Evolutionary conservation across 352 stramenopile genomes (phyloP), one percentile per base, ranked within the genome.

Genomic region (Phytophthora foliorum): DNA sequence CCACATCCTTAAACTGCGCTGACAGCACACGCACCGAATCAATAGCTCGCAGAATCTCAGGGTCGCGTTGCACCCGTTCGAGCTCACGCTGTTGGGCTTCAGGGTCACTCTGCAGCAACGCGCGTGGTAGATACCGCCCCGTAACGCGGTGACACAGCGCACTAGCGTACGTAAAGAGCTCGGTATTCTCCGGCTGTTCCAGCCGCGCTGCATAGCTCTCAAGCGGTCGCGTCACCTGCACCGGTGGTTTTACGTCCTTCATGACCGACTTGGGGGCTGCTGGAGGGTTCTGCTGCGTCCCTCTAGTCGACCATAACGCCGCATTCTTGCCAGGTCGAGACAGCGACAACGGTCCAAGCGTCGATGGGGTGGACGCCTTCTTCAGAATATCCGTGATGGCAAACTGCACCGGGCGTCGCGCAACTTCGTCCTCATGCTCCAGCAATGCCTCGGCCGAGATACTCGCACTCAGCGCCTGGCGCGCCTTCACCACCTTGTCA

Each of bases 101-200:
- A 0, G 69, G 55, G 32, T 90, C 78, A 19, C 57, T 67, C 29
- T 86, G 77, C 6, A 93, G 55, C 24, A 85, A 41, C 19, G 75
- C 49, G 5, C 71, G 72, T 0, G 83, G 68, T 63, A 93, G 54
- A 69, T 92, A 93, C 29, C 75, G 67, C 13, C 86, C 86, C 2
- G 86, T 91, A 36, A 91, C 72, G 0, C 86, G 76, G 32, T 93
- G 77, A 39, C 84, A 90, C 3, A 93, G 57, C 6, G 86, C 69
- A 52, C 84, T 93, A 3, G 82, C 66, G 42, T 93, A 93, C 7
- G 80, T 61, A 49, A 93, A 93, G 10, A 93, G 54, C 55, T 92
- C 81, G 0, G 82, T 77, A 54, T 86, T 91, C 57, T 93, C 83
- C 1, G 85, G 74, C 6, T 62, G 54, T 0, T 88, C 72, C 3